Base-by-base conservation (phyloP, 1,139 yeast genomes). In the Geotrichum aggregatum region DNA sequence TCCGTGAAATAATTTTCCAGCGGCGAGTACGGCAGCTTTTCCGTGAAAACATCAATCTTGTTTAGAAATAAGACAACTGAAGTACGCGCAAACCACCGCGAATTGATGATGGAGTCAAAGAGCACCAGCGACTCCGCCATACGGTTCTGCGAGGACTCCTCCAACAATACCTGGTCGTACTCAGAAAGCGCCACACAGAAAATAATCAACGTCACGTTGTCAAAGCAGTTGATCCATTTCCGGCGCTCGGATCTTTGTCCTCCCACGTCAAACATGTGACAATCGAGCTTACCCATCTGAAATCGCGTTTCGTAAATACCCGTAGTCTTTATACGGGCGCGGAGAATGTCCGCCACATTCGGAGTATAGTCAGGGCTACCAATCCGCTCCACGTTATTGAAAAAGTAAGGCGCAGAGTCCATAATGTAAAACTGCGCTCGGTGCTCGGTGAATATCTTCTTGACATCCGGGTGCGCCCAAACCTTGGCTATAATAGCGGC, bases 201-300 rank as follows among this genome's bases (percentile, higher is more conserved):
- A 55, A 89, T 87, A 48, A 89, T 86, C 48, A 87, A 75, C 0
- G 96, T 86, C 33, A 89, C 97, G 62, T 89, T 88, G 68, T 89
- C 96, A 63, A 89, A 89, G 66, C 96, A 89, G 69, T 89, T 95
- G 60, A 89, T 89, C 97, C 97, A 89, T 68, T 89, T 89, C 64
- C 87, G 87, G 52, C 97, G 80, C 70, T 89, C 97, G 1, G 92
- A 83, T 61, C 97, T 74, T 70, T 89, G 97, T 1, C 97, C 97
- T 57, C 97, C 97, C 47, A 89, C 96, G 67, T 89, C 97, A 66
- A 78, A 88, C 77, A 89, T 81, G 68, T 87, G 95, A 54, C 88
- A 78, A 63, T 82, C 82, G 53, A 87, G 72, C 49, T 79, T 79
- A 40, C 87, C 91, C 82, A 88, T 79, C 59, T 83, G 82, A 63